Conservation (phyloP, 352 stramenopile genomes). For the Phytopythium ostracodes region DNA sequence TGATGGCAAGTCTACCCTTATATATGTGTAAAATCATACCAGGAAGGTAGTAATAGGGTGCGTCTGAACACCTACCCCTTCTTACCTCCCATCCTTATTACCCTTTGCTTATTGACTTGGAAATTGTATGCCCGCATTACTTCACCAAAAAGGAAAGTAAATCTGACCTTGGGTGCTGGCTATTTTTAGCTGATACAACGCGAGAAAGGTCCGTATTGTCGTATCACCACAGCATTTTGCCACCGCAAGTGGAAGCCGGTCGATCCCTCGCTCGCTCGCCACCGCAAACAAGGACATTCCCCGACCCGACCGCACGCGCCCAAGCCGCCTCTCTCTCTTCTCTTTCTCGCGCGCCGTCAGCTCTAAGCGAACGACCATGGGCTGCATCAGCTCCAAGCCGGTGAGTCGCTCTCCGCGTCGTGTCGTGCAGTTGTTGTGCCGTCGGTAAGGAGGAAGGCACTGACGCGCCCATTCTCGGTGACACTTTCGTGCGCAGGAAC, state of each 20-base stretch:
- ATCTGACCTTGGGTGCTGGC: background rate
- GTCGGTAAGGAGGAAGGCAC: too few relatives aligned
- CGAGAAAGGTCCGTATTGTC: background rate
- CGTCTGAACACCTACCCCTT: background rate
- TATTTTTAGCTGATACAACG: slow-evolving; percentile 6
- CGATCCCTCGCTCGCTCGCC: background rate
- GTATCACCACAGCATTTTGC: background rate
- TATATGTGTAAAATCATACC: background rate
- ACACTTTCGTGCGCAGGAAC: slow-evolving; percentile 12
- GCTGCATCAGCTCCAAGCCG: slow-evolving; percentile 72
- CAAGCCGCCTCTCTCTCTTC: slow-evolving; percentile 19
- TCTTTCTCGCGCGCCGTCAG: slow-evolving; percentile 7
- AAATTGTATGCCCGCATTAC: background rate
- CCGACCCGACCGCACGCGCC: slow-evolving; percentile 1
- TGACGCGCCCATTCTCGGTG: slow-evolving; percentile 1
- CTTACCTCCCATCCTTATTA: background rate
- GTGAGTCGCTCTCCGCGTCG: slow-evolving; percentile 20
- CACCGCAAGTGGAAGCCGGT: background rate
- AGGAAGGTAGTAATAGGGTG: background rate
- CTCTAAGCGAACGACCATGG: slow-evolving; percentile 31
- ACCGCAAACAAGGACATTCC: background rate
- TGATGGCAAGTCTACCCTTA: background rate
- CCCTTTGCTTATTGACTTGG: background rate
- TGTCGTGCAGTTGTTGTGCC: background rate
- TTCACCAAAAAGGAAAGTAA: background rate